Conservation (phyloP, 192 early-diverging fungal species). For the Fimicolochytrium jonesii region DNA sequence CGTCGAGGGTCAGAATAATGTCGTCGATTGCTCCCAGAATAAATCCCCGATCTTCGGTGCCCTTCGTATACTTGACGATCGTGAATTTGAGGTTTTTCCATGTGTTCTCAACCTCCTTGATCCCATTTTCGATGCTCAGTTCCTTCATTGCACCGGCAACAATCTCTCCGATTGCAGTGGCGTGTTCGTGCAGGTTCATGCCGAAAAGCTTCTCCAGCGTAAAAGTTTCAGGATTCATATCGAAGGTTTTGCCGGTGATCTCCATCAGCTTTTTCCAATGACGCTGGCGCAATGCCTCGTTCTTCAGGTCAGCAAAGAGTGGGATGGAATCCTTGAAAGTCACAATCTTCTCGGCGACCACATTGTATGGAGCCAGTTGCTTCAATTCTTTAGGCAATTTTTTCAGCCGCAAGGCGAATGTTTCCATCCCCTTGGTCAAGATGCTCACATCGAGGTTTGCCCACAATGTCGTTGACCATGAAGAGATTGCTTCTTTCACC, state of each 20-base stretch:
- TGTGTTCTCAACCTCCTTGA: conserved; percentile 53
- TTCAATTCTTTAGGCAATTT: conserved; percentile 58
- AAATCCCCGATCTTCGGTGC: conserved; percentile 58
- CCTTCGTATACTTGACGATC: conserved; percentile 56
- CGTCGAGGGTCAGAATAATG: conserved; percentile 50
- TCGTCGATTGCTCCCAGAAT: conserved; percentile 58
- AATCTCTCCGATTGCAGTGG: conserved; percentile 53
- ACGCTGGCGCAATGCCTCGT: conserved; percentile 52
- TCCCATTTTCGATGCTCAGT: conserved; percentile 54
- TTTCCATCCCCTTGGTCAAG: conserved; percentile 57
- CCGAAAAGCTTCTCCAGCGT: conserved; percentile 53
- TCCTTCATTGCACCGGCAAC: conserved; percentile 57
- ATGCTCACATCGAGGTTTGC: conserved; percentile 55
- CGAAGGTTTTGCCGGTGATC: conserved; percentile 55
- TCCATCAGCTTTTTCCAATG: conserved; percentile 60
- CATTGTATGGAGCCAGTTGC: conserved; percentile 59
- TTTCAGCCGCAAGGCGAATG: conserved; percentile 42
- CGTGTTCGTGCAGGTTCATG: conserved; percentile 54
- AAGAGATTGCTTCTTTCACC: conserved; percentile 52
- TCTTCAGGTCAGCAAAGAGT: conserved; percentile 54
- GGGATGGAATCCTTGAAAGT: conserved; percentile 61
- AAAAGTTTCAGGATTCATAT: conserved; percentile 60
- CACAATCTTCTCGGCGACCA: conserved; percentile 60
- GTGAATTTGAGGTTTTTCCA: conserved; percentile 53
- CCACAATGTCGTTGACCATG: conserved; percentile 63